A percentile compares a stretch with the other conserved stretches of the same genome.
Evolutionary conservation across 2,329 filamentous ascomycete genomes (phyloP).

Genomic region (Whalleya microplaca): DNA sequence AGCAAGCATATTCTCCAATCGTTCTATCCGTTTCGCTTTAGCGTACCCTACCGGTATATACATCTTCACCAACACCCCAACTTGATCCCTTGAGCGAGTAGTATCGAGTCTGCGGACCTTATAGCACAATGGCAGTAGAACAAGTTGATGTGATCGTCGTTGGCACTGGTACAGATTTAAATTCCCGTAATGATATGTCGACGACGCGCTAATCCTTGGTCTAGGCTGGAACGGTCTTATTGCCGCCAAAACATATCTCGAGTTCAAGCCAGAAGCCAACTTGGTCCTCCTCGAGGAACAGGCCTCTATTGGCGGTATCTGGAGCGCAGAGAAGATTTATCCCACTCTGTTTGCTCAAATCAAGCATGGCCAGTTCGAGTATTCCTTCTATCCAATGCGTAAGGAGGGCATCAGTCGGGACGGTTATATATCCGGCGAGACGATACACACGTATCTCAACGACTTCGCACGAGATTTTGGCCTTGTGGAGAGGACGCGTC

Average conservation of each 20-base stretch:
- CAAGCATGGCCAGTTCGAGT: slow-evolving; percentile 39
- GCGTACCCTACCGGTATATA: too few species aligned
- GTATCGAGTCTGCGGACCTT: background rate
- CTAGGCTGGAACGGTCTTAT: slow-evolving; percentile 37
- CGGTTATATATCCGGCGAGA: slow-evolving; percentile 35
- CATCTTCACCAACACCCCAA: too few species aligned
- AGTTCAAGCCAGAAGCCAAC: slow-evolving; percentile 28
- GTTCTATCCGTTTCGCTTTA: too few species aligned
- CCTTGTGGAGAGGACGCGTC: slow-evolving; percentile 23
- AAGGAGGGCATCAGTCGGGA: slow-evolving; percentile 34
- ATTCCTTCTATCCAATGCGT: slow-evolving; percentile 38
- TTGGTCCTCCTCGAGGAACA: slow-evolving; percentile 33
- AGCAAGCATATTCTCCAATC: too few species aligned
- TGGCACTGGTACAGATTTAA: slow-evolving; percentile 1
- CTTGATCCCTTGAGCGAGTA: background rate
- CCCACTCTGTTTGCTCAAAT: slow-evolving; percentile 40
- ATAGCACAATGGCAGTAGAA: background rate
- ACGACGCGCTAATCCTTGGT: background rate
- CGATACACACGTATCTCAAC: slow-evolving; percentile 35
- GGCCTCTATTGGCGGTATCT: slow-evolving; percentile 32
- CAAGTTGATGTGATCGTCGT: slow-evolving; percentile 4
- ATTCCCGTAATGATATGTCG: background rate
- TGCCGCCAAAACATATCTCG: slow-evolving; percentile 34
- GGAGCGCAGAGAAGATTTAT: slow-evolving; percentile 34
- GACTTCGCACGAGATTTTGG: slow-evolving; percentile 34